Conservation (phyloP, 495 filamentous ascomycete genomes). For the Wilcoxina mikolae region DNA sequence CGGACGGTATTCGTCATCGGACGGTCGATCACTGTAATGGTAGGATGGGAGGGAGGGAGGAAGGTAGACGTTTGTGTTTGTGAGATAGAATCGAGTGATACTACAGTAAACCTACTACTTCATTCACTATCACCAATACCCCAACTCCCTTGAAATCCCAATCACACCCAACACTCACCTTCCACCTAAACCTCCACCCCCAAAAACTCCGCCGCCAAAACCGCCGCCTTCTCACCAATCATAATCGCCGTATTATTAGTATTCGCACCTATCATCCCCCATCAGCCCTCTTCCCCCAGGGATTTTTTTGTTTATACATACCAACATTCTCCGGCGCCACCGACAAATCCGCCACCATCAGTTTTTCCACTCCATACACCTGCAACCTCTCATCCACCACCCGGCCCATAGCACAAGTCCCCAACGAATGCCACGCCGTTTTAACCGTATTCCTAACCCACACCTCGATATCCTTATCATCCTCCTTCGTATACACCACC, state of each 20-base stretch:
- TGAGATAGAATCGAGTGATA: too few relatives aligned
- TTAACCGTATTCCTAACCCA: constrained; percentile 34
- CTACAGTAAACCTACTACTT: too few relatives aligned
- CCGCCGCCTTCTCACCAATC: constrained; percentile 47
- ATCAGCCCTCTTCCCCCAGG: background rate
- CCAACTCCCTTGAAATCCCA: too few relatives aligned
- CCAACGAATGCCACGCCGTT: constrained; percentile 40
- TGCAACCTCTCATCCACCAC: constrained; percentile 38
- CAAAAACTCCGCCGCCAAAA: constrained; percentile 41
- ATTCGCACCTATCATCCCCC: constrained; percentile 38
- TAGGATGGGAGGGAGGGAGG: too few relatives aligned
- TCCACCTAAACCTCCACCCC: constrained; percentile 24
- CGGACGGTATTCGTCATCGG: too few relatives aligned
- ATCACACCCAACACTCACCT: too few relatives aligned
- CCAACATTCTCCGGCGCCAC: constrained; percentile 40
- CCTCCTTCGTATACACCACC: constrained; percentile 38
- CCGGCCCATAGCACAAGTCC: constrained; percentile 35
- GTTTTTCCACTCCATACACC: constrained; percentile 37
- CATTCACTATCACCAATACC: too few relatives aligned
- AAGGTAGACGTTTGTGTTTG: too few relatives aligned
- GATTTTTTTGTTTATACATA: background rate
- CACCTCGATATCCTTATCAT: constrained; percentile 38
- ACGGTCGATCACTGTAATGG: too few relatives aligned
- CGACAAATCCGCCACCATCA: constrained; percentile 32
- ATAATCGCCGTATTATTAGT: constrained; percentile 46